Base-by-base conservation (phyloP, 164 flowering plant genomes). In the Stephania yunnanensis region DNA sequence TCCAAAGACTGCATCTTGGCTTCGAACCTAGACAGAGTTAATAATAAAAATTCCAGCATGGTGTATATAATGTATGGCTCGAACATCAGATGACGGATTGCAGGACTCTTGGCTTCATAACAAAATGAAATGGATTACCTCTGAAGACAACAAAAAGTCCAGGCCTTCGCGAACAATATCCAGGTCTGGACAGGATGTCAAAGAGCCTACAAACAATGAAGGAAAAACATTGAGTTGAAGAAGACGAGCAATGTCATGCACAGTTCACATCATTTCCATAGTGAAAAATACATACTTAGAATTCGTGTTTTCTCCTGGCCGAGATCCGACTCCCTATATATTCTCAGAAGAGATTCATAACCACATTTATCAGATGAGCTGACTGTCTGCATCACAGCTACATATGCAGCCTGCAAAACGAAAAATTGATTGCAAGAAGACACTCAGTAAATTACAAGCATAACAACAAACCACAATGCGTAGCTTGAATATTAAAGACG, bases 251-350 rank as follows among this genome's bases (percentile, higher is more conserved):
- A 2, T 58, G 7, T n/a, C 64, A 58, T 15, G 6, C 20, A 58
- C 20, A 58, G 64, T 58, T 58, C 64, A 58, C 3, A 15, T 58
- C n/a, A 58, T 19, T 15, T 58, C 15, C 20, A 15, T 15, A 58
- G 13, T 58, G 25, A 58, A 58, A 6, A 58, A 12, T 15, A 15
- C 13, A n/a, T 58, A 58, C 64, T 12, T 58, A 58, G 64, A 58
- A 19, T n/a, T 30, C 66, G 74, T 12, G 74, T 53, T 31, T 53
- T 72, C 48, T 55, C 99, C 85, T 92, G 94, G 87, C 97, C 90
- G 44, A 90, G 86, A 83, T 92, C 98, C 75, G 94, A 84, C 82
- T 95, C 98, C 75, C 97, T 87, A 74, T 95, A 95, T 74, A 95
- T 76, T 75, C 80, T 90, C 46, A 95, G 81, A 73, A 95, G 92